Percentiles rank a stretch among this genome's conserved stretches.
Evolutionary conservation across 345 rosid species (phyloP).

Genomic region (Euphorbia pulcherrima): DNA sequence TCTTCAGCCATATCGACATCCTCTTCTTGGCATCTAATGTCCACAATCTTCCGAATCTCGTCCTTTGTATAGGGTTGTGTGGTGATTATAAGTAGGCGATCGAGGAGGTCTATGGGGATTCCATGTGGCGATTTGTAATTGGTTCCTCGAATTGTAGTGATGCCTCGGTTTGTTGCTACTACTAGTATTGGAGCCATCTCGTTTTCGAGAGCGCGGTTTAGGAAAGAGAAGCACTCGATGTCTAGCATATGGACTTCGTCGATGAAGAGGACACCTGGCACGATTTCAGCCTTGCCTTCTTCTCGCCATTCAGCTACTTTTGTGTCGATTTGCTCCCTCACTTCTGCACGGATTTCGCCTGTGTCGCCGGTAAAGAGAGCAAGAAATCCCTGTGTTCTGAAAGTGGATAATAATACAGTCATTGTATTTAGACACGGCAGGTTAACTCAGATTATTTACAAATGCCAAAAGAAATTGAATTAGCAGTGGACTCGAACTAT

Average conservation of each 20-base stretch:
- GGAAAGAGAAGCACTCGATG: constrained; percentile 96
- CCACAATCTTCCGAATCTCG: constrained; percentile 73
- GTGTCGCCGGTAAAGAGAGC: constrained; percentile 97
- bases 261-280: constrained; percentile 93
- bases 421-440: not conserved
- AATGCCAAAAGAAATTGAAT: not conserved
- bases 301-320: constrained; percentile 99
- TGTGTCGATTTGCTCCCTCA: constrained; percentile 85
- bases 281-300: constrained; percentile 95
- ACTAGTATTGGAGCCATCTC: constrained; percentile 96
- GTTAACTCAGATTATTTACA: not conserved
- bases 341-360: constrained; percentile 93
- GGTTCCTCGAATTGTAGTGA: constrained; percentile 84
- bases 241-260: constrained; percentile 99
- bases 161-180: constrained; percentile 92
- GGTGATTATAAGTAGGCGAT: constrained; percentile 78
- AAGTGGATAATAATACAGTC: not conserved
- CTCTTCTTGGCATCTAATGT: constrained; percentile 93
- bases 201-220: constrained; percentile 89
- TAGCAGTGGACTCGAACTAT: not conserved
- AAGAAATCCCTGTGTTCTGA: constrained; percentile 89
- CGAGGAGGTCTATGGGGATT: constrained; percentile 91
- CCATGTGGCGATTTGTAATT: constrained; percentile 93
- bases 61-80: constrained; percentile 77
- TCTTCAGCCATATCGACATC: constrained; percentile 83